Evolutionary conservation across 495 filamentous ascomycete genomes (phyloP), one percentile per base, ranked within the genome.

Genomic region (Hypoxylon lenormandii): DNA sequence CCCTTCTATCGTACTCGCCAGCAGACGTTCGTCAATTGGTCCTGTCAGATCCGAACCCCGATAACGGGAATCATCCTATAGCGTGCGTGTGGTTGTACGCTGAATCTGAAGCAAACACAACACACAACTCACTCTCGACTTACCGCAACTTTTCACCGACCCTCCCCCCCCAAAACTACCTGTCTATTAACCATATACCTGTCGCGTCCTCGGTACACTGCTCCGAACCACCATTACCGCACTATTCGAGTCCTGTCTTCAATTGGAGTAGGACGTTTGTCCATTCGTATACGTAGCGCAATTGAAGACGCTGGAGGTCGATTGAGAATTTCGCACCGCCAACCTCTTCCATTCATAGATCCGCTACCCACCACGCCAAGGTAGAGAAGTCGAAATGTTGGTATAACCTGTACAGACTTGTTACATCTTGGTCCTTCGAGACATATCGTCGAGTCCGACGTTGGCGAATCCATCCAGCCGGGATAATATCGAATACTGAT

Each of bases 71-170:
- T 48, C 36, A 54, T 54, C 18, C 23, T 16, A 58, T 47, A 56
- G 6, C 13, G 51, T 22, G 50, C 28, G 18, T 59, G 42, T 33
- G 46, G 45, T 33, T 33, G 30, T 33, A 33, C 30, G 19, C 46
- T 58, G 26, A 23, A 61, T 21, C 45, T 58, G 13, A 11, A 65
- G 45, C 67, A 66, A 66, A 65, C 67, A 52, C 19, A 66, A 65
- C 67, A 52, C 19, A 13, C 30, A 33, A 33, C 30, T 15, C 72
- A 79, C 33, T 82, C 86, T 56, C 85, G 51, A 82, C 85, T 63
- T 82, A 82, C 36, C 88, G 82, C 72, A 87, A 89, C 74, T 71
- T 63, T 66, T 66, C 68, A 71, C 68, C 68, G 62, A 66, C 50
- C 45, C 22, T 59, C 61, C 28, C 48, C 46, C 37, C 15, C 55